phyloP scores from a whole-genome alignment of 805 yeast genomes.

The Sungouiozyma ichnusensis region DNA sequence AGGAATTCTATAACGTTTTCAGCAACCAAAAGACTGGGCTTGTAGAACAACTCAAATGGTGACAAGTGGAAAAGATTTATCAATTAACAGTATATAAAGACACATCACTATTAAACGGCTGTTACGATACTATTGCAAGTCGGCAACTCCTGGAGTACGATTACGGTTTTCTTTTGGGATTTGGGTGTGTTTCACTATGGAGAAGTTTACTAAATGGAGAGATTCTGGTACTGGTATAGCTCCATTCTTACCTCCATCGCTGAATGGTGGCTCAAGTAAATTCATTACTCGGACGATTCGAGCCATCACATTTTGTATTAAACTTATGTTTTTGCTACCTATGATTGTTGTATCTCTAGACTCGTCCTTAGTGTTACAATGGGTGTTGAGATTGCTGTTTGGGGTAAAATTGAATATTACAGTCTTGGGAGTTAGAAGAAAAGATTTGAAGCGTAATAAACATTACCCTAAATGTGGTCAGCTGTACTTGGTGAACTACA shows the following conservation, averaged over 20 bases:
- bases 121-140: too few relatives aligned
- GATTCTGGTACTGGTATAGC: constrained; percentile 92
- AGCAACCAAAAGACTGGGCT: background rate
- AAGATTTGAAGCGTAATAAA: constrained; percentile 15
- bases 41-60: background rate
- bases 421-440: constrained; percentile 36
- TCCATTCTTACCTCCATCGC: constrained; percentile 56
- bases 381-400: constrained; percentile 27
- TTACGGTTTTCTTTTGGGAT: too few relatives aligned
- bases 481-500: constrained; percentile 38
- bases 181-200: too few relatives aligned
- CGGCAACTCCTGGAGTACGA: too few relatives aligned
- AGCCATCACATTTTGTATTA: constrained; percentile 8
- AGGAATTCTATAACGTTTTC: constrained; percentile 42
- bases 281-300: background rate
- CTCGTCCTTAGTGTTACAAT: constrained; percentile 9
- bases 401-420: constrained; percentile 28
- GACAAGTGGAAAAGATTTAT: too few relatives aligned
- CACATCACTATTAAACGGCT: too few relatives aligned
- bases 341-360: constrained; percentile 6
- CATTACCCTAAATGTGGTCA: constrained; percentile 32
- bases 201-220: constrained; percentile 73
- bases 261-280: background rate
- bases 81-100: too few relatives aligned
- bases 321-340: constrained; percentile 14